These are phyloP conservation scores for Plasmodium blacklocki DNA, from an alignment of 169 alveolate species.

Conservation along the genomic window DNA sequence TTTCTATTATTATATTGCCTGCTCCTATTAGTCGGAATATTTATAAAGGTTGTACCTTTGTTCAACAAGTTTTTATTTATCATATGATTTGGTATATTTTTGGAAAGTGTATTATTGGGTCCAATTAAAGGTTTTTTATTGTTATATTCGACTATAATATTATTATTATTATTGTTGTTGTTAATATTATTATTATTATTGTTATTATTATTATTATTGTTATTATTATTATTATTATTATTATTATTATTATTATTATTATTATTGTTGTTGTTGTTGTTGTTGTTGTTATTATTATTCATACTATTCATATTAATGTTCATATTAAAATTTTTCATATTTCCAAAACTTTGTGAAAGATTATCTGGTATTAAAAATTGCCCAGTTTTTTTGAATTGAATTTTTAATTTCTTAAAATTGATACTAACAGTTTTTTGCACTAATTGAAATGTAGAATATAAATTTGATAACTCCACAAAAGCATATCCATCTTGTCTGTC, in stretches of 20 bases:
- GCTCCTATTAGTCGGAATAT: too few relatives aligned
- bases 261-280: background rate
- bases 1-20: too few relatives aligned
- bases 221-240: background rate
- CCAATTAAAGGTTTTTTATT: too few relatives aligned
- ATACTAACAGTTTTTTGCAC: slow-evolving; percentile 61
- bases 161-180: background rate
- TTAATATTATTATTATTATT: background rate
- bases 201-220: background rate
- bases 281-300: background rate
- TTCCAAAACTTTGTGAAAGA: slow-evolving; percentile 17
- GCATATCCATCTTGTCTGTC: slow-evolving; percentile 76
- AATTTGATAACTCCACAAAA: slow-evolving; percentile 65
- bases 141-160: too few relatives aligned
- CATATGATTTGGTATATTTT: too few relatives aligned
- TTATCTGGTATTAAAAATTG: slow-evolving; percentile 73
- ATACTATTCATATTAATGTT: slow-evolving; percentile 6
- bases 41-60: too few relatives aligned
- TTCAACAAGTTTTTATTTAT: too few relatives aligned
- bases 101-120: too few relatives aligned
- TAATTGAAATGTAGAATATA: slow-evolving; percentile 57
- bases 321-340: background rate
- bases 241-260: background rate
- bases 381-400: slow-evolving; percentile 73
- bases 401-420: slow-evolving; percentile 68